These are phyloP conservation scores for Citrus sp. DNA, from an alignment of 345 rosid genomes.

Conservation along the genomic window DNA sequence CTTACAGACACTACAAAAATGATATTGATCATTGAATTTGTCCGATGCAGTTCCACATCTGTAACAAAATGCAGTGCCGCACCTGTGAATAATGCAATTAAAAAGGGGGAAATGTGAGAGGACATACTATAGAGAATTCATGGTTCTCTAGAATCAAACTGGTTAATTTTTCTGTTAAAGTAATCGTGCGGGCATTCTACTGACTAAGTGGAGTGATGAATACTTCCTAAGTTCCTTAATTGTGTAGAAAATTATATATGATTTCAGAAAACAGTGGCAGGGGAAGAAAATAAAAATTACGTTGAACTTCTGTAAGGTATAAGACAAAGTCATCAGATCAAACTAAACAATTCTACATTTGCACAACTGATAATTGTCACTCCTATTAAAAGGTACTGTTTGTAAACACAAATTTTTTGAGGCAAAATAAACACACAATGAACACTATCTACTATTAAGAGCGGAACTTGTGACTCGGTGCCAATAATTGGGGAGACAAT, in stretches of 20 bases:
- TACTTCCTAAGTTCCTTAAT: not conserved
- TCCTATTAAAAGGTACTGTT: not conserved
- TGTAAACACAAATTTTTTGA: not conserved
- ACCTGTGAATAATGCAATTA: constrained; percentile 21
- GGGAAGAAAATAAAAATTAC: not conserved
- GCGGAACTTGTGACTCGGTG: not conserved
- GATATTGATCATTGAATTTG: not conserved
- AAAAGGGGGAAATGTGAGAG: not conserved
- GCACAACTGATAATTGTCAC: not conserved
- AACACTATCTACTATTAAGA: not conserved
- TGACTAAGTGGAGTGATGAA: not conserved
- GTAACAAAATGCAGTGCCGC: constrained; percentile 49
- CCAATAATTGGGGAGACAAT: not conserved
- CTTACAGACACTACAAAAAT: constrained; percentile 20
- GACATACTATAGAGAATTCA: not conserved
- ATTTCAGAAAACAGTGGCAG: not conserved
- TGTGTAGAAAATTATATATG: not conserved
- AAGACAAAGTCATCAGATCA: not conserved
- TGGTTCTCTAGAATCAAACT: not conserved
- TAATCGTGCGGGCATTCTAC: not conserved
- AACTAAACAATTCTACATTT: not conserved
- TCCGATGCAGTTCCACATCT: constrained; percentile 26
- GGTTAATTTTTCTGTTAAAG: not conserved
- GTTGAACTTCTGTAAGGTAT: not conserved
- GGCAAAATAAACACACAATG: not conserved